phyloP scores from a whole-genome alignment of 2,329 filamentous ascomycete species.

The Cephalotrichum gorgonifer region DNA sequence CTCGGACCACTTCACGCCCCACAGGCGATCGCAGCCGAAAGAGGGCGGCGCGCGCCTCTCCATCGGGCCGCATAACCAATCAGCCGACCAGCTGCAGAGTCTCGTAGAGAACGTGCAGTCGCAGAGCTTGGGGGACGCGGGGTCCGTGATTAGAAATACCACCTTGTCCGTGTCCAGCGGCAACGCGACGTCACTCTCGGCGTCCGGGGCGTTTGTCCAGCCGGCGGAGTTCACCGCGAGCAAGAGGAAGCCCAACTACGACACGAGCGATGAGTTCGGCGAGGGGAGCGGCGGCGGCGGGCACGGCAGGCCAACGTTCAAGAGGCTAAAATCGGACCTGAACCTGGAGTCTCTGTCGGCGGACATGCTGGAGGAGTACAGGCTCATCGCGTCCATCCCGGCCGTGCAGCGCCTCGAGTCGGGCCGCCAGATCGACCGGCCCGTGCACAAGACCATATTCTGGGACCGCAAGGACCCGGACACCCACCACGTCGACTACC shows the following conservation, averaged over 20 bases:
- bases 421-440: conserved; percentile 46
- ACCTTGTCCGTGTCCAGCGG: background rate
- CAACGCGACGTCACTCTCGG: background rate
- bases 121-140: conserved; percentile 43
- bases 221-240: conserved; percentile 32
- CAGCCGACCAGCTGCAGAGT: conserved; percentile 39
- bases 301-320: conserved; percentile 37
- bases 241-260: conserved; percentile 43
- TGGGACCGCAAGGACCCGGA: conserved; percentile 43
- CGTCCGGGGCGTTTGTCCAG: background rate
- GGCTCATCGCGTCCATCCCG: conserved; percentile 37
- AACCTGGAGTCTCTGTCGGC: conserved; percentile 24
- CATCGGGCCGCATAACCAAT: conserved; percentile 17
- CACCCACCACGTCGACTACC: conserved; percentile 53
- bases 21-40: conserved; percentile 2
- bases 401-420: conserved; percentile 37
- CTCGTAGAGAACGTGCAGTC: conserved; percentile 41
- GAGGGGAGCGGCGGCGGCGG: conserved; percentile 14
- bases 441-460: conserved; percentile 44
- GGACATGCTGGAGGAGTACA: conserved; percentile 30
- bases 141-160: conserved; percentile 23
- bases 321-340: conserved; percentile 42
- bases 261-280: conserved; percentile 42
- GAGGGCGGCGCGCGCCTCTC: background rate
- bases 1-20: conserved; percentile 6